phyloP scores from a whole-genome alignment of 768 basidiomycete genomes.

The Suillus sp. region DNA sequence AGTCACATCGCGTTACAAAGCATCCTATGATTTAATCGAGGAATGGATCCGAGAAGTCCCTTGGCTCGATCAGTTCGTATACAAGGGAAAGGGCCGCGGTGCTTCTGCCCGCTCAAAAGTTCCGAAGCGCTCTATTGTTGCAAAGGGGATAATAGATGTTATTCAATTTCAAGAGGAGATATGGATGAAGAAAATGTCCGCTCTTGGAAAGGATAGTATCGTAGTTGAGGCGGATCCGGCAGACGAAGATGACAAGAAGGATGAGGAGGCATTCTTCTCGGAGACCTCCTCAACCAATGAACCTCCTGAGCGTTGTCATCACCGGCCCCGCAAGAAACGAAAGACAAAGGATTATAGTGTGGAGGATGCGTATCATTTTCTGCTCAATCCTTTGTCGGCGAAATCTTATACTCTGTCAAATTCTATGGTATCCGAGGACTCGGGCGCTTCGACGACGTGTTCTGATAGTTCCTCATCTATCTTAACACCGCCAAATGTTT shows the following conservation, averaged over 20 bases:
- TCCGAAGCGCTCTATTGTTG: constrained; percentile 64
- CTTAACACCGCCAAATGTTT: constrained; percentile 49
- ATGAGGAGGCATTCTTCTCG: constrained; percentile 17
- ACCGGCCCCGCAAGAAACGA: constrained; percentile 33
- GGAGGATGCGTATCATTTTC: constrained; percentile 52
- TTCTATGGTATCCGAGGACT: constrained; percentile 2
- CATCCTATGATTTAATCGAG: constrained; percentile 60
- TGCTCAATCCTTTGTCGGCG: constrained; percentile 55
- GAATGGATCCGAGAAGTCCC: constrained; percentile 66
- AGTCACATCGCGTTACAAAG: constrained; percentile 71
- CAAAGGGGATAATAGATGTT: constrained; percentile 68
- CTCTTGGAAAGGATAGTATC: constrained; percentile 38
- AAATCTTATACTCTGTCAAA: constrained; percentile 5
- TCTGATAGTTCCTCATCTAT: constrained; percentile 15
- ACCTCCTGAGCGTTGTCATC: neutral
- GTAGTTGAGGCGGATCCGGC: constrained; percentile 39
- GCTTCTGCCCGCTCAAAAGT: constrained; percentile 56
- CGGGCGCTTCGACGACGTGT: constrained; percentile 4
- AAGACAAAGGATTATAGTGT: constrained; percentile 37
- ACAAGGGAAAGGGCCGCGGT: constrained; percentile 34
- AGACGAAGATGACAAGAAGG: constrained; percentile 35
- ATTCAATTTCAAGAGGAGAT: constrained; percentile 68
- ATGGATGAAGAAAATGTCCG: constrained; percentile 45
- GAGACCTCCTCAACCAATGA: neutral
- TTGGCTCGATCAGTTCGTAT: constrained; percentile 65